Percentiles rank a stretch among this genome's conserved stretches.
These are phyloP conservation scores for Zygoascus sp. DNA, from an alignment of 1,139 yeast species.

Conservation along the genomic window DNA sequence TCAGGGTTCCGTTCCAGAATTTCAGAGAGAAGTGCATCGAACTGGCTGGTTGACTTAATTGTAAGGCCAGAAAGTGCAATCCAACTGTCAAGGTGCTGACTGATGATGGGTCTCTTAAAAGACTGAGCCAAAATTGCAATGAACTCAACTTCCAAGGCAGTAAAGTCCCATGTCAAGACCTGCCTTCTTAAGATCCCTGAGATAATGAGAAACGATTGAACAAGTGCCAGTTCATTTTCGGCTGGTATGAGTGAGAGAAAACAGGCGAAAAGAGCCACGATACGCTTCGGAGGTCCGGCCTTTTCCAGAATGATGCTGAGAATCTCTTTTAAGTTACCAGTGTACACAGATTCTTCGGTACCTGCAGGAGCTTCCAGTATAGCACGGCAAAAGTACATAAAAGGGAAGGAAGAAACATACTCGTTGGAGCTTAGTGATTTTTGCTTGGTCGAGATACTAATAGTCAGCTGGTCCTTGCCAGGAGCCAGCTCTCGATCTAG, in stretches of 20 bases:
- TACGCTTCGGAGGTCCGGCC: constrained; percentile 8
- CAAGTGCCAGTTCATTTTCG: neutral
- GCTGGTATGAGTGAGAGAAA: constrained; percentile 3
- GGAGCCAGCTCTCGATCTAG: constrained; percentile 15
- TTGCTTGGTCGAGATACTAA: neutral
- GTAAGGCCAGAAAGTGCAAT: neutral
- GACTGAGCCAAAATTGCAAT: constrained; percentile 2
- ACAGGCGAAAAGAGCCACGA: constrained; percentile 6
- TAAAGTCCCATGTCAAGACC: constrained; percentile 7
- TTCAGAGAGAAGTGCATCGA: neutral
- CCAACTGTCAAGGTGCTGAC: constrained; percentile 7
- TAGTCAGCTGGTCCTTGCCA: constrained; percentile 5
- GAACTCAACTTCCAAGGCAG: constrained; percentile 4
- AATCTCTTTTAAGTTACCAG: neutral
- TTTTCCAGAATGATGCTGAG: constrained; percentile 4
- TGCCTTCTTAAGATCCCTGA: constrained; percentile 4
- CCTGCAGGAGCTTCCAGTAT: neutral
- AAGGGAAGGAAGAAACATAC: neutral
- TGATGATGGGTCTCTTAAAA: constrained; percentile 3
- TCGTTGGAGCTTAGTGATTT: neutral
- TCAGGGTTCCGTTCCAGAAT: constrained; percentile 1
- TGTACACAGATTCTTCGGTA: neutral
- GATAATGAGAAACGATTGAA: neutral
- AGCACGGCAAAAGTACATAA: constrained; percentile 1
- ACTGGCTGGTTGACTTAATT: constrained; percentile 3